Conservation (phyloP, 257 asterid genomes). For the Rehmannia glutinosa region DNA sequence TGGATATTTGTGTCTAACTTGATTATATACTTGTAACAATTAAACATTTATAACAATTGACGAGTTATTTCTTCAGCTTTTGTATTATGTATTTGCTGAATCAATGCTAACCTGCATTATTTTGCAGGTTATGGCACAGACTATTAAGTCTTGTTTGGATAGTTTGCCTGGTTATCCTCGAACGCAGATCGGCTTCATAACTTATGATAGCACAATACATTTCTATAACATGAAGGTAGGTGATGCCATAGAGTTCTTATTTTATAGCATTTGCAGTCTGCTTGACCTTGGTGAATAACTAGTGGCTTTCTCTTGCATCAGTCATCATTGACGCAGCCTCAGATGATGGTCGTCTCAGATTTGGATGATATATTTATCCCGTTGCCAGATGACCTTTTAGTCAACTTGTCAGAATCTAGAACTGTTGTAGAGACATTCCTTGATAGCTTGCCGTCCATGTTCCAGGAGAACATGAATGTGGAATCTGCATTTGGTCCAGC, state of each 20-base stretch:
- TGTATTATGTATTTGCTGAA: background rate
- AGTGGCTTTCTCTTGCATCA: slow-evolving; percentile 38
- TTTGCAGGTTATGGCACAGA: slow-evolving; percentile 83
- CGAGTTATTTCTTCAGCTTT: slow-evolving; percentile 12
- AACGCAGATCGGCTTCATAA: slow-evolving; percentile 95
- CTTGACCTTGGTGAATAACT: slow-evolving; percentile 16
- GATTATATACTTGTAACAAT: background rate
- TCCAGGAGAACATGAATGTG: slow-evolving; percentile 79
- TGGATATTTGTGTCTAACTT: slow-evolving; percentile 2
- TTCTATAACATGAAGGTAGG: slow-evolving; percentile 94
- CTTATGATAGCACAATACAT: slow-evolving; percentile 93
- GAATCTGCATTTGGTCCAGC: slow-evolving; percentile 99
- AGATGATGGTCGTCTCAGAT: slow-evolving; percentile 89
- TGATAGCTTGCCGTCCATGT: slow-evolving; percentile 90
- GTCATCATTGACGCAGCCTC: slow-evolving; percentile 86
- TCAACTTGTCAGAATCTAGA: slow-evolving; percentile 95
- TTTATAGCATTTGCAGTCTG: slow-evolving; percentile 11
- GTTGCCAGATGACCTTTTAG: slow-evolving; percentile 92
- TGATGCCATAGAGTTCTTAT: slow-evolving; percentile 11
- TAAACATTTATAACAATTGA: background rate
- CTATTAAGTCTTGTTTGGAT: slow-evolving; percentile 88
- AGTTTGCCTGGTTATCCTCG: slow-evolving; percentile 84
- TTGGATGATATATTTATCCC: slow-evolving; percentile 76
- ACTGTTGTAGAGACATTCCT: slow-evolving; percentile 91
- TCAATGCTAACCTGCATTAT: slow-evolving; percentile 3